Conservation (phyloP, 768 basidiomycete genomes). For the Mycena maculata region DNA sequence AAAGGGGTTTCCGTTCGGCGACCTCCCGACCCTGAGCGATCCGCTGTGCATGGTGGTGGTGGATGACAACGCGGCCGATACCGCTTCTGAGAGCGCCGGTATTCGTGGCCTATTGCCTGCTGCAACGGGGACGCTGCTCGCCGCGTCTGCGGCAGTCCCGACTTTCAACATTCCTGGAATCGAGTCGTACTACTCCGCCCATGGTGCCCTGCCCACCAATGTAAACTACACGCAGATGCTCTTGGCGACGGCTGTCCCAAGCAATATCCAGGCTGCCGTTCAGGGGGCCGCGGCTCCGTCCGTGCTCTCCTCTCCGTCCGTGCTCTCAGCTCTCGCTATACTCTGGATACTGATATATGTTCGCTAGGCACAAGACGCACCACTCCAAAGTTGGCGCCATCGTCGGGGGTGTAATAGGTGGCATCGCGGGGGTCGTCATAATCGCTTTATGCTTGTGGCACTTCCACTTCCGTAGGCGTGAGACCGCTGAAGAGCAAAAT, state of each 20-base stretch:
- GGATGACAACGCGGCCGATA: not conserved
- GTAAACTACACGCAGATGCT: slow-evolving; percentile 29
- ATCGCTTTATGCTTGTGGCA: not conserved
- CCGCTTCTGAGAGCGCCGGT: not conserved
- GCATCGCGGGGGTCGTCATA: not conserved
- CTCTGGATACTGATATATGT: not conserved
- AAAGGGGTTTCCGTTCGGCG: slow-evolving; percentile 7
- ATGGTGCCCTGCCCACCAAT: slow-evolving; percentile 19
- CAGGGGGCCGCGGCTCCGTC: not conserved
- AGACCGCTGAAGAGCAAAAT: not conserved
- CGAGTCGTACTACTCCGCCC: slow-evolving; percentile 19
- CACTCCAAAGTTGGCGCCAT: slow-evolving; percentile 3
- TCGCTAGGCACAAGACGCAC: not conserved
- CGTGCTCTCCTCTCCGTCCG: too few species aligned
- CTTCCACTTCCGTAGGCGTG: not conserved
- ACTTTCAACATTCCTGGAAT: slow-evolving; percentile 22
- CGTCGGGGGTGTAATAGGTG: slow-evolving; percentile 7
- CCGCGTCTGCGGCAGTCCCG: slow-evolving; percentile 17
- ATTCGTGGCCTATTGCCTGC: slow-evolving; percentile 12
- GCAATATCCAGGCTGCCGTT: slow-evolving; percentile 14
- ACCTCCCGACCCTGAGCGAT: slow-evolving; percentile 1
- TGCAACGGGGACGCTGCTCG: slow-evolving; percentile 15
- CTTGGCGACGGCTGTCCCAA: slow-evolving; percentile 15
- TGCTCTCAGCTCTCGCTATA: not conserved
- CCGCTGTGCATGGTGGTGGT: slow-evolving; percentile 23